Conservation (phyloP, 225 moss, liverwort and hornwort genomes). For the Marchantia paleacea region DNA sequence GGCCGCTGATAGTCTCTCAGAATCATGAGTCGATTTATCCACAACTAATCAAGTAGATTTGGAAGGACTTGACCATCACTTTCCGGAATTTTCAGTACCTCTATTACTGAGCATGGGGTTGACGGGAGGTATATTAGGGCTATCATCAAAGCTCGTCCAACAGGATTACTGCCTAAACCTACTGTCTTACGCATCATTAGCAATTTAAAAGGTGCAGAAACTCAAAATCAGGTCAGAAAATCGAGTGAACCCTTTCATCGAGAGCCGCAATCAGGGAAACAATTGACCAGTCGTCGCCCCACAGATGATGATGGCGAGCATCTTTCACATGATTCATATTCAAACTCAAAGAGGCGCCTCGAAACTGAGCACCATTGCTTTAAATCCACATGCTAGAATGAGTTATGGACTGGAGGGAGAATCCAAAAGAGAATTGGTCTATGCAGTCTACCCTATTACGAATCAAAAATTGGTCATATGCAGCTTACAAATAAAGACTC, state of each 20-base stretch:
- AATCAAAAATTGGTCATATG: not conserved
- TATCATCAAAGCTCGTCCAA: not conserved
- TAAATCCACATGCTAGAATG: no score
- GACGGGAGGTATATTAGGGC: not conserved
- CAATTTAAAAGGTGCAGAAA: not conserved
- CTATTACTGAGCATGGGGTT: not conserved
- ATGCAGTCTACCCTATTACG: not conserved
- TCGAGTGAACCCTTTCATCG: not conserved
- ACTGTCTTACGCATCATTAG: not conserved
- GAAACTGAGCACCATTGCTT: not conserved
- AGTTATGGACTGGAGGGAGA: not conserved
- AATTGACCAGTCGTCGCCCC: not conserved
- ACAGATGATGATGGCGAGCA: not conserved
- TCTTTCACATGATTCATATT: constrained; percentile 1
- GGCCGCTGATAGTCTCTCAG: not conserved
- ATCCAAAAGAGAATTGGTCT: not conserved
- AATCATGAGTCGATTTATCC: not conserved
- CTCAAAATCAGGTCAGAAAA: not conserved
- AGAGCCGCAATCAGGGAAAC: not conserved
- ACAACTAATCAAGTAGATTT: not conserved
- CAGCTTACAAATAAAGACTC: not conserved
- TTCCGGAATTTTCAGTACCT: not conserved
- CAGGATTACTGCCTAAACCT: not conserved
- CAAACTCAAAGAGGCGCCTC: not conserved
- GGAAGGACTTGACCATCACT: not conserved